Evolutionary conservation across 106 monocot species (phyloP).

Genomic region (Dendrobium catenatum): DNA sequence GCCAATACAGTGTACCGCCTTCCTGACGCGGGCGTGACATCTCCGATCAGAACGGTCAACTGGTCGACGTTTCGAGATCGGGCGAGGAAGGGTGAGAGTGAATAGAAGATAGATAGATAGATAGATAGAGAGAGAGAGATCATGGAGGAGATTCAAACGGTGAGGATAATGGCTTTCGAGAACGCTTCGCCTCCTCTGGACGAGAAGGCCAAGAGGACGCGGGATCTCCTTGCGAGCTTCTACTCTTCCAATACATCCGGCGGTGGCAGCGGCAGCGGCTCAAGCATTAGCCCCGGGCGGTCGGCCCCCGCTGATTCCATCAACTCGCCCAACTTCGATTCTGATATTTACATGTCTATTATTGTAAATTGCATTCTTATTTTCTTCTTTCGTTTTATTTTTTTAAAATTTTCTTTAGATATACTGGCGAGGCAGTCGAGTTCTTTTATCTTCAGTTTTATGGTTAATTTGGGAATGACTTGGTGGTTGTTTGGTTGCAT

Average conservation of each 20-base stretch:
- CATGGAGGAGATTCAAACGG: slow-evolving; percentile 3
- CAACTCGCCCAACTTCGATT: slow-evolving; percentile 74
- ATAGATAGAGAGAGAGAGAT: neutral
- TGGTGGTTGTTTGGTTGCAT: too few species aligned
- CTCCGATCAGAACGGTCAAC: too few species aligned
- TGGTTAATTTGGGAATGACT: neutral
- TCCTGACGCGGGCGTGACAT: too few species aligned
- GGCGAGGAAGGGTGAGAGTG: neutral
- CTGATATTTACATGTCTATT: slow-evolving; percentile 80
- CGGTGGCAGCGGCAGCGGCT: neutral
- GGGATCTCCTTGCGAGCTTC: slow-evolving; percentile 98
- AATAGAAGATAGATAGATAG: neutral
- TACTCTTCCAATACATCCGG: slow-evolving; percentile 58
- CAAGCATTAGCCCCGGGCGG: slow-evolving; percentile 10
- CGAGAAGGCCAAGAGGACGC: slow-evolving; percentile 89
- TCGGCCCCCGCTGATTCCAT: slow-evolving; percentile 63
- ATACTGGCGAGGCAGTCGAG: neutral
- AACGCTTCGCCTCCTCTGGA: slow-evolving; percentile 48
- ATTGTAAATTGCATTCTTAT: slow-evolving; percentile 32
- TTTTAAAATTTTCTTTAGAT: neutral
- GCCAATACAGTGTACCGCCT: too few species aligned
- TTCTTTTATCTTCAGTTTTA: neutral
- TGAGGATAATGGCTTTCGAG: slow-evolving; percentile 18
- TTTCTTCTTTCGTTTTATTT: neutral
- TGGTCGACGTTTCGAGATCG: too few species aligned